Conservation (phyloP, 352 stramenopile species). For the Phytophthora lateralis region DNA sequence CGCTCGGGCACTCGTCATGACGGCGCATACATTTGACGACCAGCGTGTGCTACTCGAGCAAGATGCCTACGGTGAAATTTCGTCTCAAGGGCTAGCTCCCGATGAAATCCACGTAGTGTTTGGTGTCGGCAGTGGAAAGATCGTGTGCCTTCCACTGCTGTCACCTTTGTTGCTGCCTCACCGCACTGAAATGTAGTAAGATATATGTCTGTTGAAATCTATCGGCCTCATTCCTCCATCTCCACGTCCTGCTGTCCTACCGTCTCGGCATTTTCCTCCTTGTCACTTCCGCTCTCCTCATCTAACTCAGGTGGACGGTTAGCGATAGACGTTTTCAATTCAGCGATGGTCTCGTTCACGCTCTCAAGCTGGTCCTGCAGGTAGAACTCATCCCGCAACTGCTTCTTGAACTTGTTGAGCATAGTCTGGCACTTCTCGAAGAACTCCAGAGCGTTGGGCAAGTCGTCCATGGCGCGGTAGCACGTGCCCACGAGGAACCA, state of each 20-base stretch:
- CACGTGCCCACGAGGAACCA: conserved; percentile 91
- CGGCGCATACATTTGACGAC: conserved; percentile 53
- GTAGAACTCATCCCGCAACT: conserved; percentile 74
- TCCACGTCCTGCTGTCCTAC: conserved; percentile 73
- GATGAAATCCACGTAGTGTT: conserved; percentile 82
- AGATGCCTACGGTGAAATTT: conserved; percentile 53
- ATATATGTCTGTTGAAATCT: conserved; percentile 56
- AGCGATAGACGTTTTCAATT: conserved; percentile 60
- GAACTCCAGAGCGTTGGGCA: conserved; percentile 83
- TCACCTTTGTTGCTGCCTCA: conserved; percentile 12
- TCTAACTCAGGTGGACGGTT: conserved; percentile 61
- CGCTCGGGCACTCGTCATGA: conserved; percentile 46
- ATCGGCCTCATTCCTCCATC: conserved; percentile 76
- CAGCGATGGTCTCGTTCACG: conserved; percentile 65
- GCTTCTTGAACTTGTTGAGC: conserved; percentile 82
- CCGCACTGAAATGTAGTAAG: conserved; percentile 31
- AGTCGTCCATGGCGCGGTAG: conserved; percentile 87
- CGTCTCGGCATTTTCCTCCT: conserved; percentile 35
- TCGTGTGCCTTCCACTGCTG: conserved; percentile 62
- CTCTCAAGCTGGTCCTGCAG: conserved; percentile 82
- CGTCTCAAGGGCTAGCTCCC: conserved; percentile 63
- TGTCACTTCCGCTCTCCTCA: conserved; percentile 54
- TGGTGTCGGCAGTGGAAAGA: conserved; percentile 55
- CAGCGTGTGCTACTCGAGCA: conserved; percentile 62
- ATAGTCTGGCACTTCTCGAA: conserved; percentile 82